Conservation (phyloP, 2,329 filamentous ascomycete genomes). For the Zasmidium citrigriseum region DNA sequence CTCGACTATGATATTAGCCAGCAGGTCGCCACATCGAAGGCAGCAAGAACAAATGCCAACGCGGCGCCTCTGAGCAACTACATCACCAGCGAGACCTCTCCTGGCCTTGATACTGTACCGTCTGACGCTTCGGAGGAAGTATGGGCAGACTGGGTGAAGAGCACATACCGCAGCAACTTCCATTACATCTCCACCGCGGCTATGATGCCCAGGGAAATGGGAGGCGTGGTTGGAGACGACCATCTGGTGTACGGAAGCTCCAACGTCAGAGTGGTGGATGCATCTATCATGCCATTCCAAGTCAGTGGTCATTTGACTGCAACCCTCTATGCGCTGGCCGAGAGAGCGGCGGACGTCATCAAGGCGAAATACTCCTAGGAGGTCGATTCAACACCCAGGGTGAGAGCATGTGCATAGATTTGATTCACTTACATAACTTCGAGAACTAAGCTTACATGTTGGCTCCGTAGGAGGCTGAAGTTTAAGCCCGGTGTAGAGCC, state of each 20-base stretch:
- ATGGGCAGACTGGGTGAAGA: constrained; percentile 18
- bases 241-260: constrained; percentile 24
- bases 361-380: constrained; percentile 18
- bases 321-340: constrained; percentile 33
- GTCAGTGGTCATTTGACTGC: constrained; percentile 16
- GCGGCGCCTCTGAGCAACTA: constrained; percentile 27
- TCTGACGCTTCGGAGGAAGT: constrained; percentile 16
- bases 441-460: not conserved
- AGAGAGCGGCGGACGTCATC: constrained; percentile 32
- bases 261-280: constrained; percentile 27
- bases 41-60: constrained; percentile 6
- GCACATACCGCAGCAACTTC: not conserved
- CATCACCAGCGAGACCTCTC: constrained; percentile 33
- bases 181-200: constrained; percentile 28
- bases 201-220: constrained; percentile 24
- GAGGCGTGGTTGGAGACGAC: constrained; percentile 28
- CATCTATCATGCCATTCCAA: constrained; percentile 29
- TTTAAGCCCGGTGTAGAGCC: not conserved
- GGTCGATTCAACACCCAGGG: too few relatives aligned
- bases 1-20: constrained; percentile 31
- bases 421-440: too few relatives aligned
- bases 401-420: too few relatives aligned
- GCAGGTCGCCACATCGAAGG: constrained; percentile 20
- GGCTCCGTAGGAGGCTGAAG: not conserved
- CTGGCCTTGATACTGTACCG: constrained; percentile 20